A percentile compares a stretch with the other conserved stretches of the same genome.
These are phyloP conservation scores for Voacanga thouarsii DNA, from an alignment of 257 asterid genomes.

Conservation along the genomic window DNA sequence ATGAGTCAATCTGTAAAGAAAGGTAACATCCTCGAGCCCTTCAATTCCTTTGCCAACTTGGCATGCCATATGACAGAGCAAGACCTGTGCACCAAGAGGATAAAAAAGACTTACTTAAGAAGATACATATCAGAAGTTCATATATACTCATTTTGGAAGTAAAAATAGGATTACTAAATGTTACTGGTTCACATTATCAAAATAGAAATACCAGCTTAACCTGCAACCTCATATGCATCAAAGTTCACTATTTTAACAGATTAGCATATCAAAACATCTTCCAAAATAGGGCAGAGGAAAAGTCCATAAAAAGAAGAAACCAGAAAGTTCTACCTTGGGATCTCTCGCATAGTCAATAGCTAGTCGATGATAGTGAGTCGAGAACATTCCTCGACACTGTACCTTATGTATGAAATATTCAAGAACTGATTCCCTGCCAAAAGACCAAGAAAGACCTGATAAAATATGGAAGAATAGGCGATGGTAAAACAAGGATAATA, in stretches of 20 bases:
- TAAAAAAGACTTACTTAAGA: neutral
- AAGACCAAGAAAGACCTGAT: slow-evolving; percentile 22
- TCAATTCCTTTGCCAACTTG: slow-evolving; percentile 62
- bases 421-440: slow-evolving; percentile 84
- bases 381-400: slow-evolving; percentile 93
- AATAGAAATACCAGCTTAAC: neutral
- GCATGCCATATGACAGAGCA: slow-evolving; percentile 94
- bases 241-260: neutral
- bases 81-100: slow-evolving; percentile 44
- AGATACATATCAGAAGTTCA: neutral
- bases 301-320: neutral
- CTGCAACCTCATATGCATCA: neutral
- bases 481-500: neutral
- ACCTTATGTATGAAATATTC: slow-evolving; percentile 79
- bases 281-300: neutral
- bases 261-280: neutral
- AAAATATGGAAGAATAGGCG: neutral
- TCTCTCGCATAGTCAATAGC: slow-evolving; percentile 76
- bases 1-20: slow-evolving; percentile 76
- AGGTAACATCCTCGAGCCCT: slow-evolving; percentile 84
- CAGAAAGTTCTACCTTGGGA: slow-evolving; percentile 49
- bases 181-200: slow-evolving; percentile 1
- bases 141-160: neutral
- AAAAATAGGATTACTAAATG: neutral
- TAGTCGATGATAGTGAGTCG: slow-evolving; percentile 92